Base-by-base conservation (phyloP, 495 filamentous ascomycete species). In the Parmelia sp. region DNA sequence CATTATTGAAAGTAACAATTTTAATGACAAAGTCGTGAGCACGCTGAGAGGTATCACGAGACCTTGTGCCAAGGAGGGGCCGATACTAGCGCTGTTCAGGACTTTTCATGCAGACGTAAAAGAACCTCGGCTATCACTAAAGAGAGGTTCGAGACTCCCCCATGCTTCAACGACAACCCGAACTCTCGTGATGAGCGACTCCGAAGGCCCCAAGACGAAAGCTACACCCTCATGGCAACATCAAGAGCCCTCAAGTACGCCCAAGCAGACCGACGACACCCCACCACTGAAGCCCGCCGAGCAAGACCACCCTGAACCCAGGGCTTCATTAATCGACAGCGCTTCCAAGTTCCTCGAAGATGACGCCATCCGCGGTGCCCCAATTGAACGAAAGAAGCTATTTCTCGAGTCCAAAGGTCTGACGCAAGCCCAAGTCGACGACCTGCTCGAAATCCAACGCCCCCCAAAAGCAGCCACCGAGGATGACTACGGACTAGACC, bases 391-490 rank as follows among this genome's bases (percentile, higher is more conserved):
- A 73, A 94, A 96, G 76, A 78, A 85, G 35, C 80, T 82, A 4
- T 97, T 96, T 65, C 77, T 97, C 11, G 82, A 87, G 68, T 84
- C 83, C 40, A 97, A 98, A 72, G 91, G 91, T 1, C 74, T 96
- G 10, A 80, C 75, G 4, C 72, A 79, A 6, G 76, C 82, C 40
- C 89, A 95, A 66, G 89, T 92, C 57, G 75, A 89, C 62, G 76
- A 78, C 36, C 78, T 96, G 15, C 71, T 94, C 76, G 25, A 15
- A 39, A 59, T 37, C 40, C 42, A 53, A 29, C 42, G 29, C 21
- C 29, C 36, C 8, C 15, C 62, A 27, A 59, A 62, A 63, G 53
- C 42, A 51, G 58, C 67, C 58, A 62, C 66, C 66, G 79, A 80
- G 63, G 66, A 63, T 19, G 65, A 57, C 25, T 53, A 42, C 37